These are phyloP conservation scores for Cyberlindnera maritima DNA, from an alignment of 805 yeast genomes.

Conservation along the genomic window DNA sequence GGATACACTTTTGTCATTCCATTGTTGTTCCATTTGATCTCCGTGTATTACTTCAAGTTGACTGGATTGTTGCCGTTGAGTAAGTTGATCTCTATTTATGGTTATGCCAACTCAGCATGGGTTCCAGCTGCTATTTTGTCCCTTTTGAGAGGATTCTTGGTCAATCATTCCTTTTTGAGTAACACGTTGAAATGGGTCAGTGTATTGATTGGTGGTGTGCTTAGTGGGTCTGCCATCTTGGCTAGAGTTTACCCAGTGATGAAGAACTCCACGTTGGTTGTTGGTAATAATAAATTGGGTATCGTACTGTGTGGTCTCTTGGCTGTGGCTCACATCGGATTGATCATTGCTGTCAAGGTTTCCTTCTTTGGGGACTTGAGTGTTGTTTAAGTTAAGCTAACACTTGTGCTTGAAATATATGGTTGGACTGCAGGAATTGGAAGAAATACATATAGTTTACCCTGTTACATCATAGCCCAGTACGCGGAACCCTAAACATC, in stretches of 20 bases:
- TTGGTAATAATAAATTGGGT: slow-evolving; percentile 38
- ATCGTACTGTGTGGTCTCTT: slow-evolving; percentile 39
- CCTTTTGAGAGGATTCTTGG: slow-evolving; percentile 54
- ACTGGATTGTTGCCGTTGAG: slow-evolving; percentile 47
- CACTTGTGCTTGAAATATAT: no score
- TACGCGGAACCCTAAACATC: no score
- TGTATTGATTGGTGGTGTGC: slow-evolving; percentile 54
- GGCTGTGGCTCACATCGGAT: slow-evolving; percentile 48
- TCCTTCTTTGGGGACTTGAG: slow-evolving; percentile 52
- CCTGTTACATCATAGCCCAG: no score
- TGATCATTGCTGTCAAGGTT: slow-evolving; percentile 63
- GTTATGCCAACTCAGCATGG: slow-evolving; percentile 84
- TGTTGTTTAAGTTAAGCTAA: slow-evolving; percentile 17
- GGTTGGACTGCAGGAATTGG: no score
- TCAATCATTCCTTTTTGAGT: slow-evolving; percentile 43
- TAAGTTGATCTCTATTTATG: slow-evolving; percentile 70
- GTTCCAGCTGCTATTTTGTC: slow-evolving; percentile 70
- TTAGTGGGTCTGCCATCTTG: slow-evolving; percentile 57
- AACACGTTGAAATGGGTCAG: slow-evolving; percentile 59
- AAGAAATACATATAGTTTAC: no score
- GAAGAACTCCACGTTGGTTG: slow-evolving; percentile 30
- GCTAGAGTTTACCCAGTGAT: slow-evolving; percentile 44
- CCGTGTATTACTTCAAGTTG: slow-evolving; percentile 55
- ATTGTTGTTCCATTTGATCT: slow-evolving; percentile 44
- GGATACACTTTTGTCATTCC: slow-evolving; percentile 77